phyloP scores from a whole-genome alignment of 371 early-diverging fungal genomes.

The Dichotomocladium elegans region DNA sequence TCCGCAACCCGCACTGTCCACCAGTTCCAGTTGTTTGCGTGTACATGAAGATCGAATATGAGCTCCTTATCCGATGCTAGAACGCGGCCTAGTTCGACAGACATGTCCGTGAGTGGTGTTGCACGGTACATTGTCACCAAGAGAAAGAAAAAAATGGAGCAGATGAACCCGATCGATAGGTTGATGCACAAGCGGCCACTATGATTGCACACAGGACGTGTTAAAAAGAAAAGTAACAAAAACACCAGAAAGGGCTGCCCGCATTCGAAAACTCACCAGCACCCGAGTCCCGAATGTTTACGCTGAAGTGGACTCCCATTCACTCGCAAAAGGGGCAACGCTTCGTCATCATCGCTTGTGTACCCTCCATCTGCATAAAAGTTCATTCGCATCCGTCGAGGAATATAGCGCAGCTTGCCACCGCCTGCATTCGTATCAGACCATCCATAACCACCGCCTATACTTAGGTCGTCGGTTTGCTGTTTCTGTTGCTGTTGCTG shows the following conservation, averaged over 20 bases:
- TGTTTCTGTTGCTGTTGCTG: too few species aligned
- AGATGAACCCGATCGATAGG: not conserved
- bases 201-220: too few species aligned
- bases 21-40: constrained; percentile 48
- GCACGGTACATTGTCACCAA: constrained; percentile 15
- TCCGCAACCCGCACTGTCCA: constrained; percentile 49
- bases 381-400: constrained; percentile 1
- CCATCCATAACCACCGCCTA: too few species aligned
- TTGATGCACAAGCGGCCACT: not conserved
- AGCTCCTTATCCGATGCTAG: constrained; percentile 60
- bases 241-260: too few species aligned
- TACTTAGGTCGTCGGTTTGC: too few species aligned
- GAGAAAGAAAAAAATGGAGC: constrained; percentile 8
- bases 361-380: constrained; percentile 11
- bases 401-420: too few species aligned
- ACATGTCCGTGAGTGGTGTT: constrained; percentile 16
- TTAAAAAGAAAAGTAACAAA: too few species aligned
- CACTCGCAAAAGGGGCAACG: constrained; percentile 1
- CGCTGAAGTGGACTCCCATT: too few species aligned
- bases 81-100: constrained; percentile 43
- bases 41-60: constrained; percentile 53
- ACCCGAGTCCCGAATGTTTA: too few species aligned
- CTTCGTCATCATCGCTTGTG: constrained; percentile 18
- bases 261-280: too few species aligned
- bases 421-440: too few species aligned